Evolutionary conservation across 495 filamentous ascomycete genomes (phyloP).

Genomic region (Cryomyces minteri): DNA sequence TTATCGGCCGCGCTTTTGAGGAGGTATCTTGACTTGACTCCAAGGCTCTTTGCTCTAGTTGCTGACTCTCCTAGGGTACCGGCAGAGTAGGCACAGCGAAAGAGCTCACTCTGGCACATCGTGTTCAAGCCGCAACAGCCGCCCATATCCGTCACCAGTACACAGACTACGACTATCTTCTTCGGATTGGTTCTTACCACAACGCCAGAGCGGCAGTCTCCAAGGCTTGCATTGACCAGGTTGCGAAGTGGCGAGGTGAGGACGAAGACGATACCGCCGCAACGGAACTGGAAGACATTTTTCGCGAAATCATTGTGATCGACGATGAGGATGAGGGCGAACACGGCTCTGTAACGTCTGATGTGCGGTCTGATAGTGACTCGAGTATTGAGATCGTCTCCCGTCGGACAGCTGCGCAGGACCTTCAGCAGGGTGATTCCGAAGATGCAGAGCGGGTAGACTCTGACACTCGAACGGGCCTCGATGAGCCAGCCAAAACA

Average conservation of each 20-base stretch:
- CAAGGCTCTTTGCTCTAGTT: conserved; percentile 4
- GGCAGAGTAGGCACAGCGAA: conserved; percentile 49
- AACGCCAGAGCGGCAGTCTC: conserved; percentile 57
- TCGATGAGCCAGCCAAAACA: too few relatives aligned
- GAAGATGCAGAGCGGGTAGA: too few relatives aligned
- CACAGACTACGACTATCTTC: conserved; percentile 68
- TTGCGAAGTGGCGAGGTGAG: conserved; percentile 78
- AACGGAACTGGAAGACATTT: conserved; percentile 61
- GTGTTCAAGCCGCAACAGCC: conserved; percentile 66
- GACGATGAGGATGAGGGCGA: conserved; percentile 49
- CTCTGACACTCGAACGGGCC: too few relatives aligned
- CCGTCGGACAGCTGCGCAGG: too few relatives aligned
- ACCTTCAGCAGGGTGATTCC: too few relatives aligned
- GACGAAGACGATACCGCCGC: too few relatives aligned
- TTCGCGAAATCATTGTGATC: conserved; percentile 67
- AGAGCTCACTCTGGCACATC: conserved; percentile 47
- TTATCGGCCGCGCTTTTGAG: conserved; percentile 69
- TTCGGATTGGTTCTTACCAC: conserved; percentile 41
- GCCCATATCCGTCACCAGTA: conserved; percentile 77
- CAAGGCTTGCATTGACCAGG: conserved; percentile 45
- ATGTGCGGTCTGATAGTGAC: too few relatives aligned
- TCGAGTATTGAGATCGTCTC: too few relatives aligned
- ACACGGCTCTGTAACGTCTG: too few relatives aligned
- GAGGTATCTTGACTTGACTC: conserved; percentile 32
- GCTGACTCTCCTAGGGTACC: conserved; percentile 21